Percentiles rank a stretch among this genome's conserved stretches.
Evolutionary conservation across 305 asterid genomes (phyloP).

Genomic region (Fraxinus floribunda): DNA sequence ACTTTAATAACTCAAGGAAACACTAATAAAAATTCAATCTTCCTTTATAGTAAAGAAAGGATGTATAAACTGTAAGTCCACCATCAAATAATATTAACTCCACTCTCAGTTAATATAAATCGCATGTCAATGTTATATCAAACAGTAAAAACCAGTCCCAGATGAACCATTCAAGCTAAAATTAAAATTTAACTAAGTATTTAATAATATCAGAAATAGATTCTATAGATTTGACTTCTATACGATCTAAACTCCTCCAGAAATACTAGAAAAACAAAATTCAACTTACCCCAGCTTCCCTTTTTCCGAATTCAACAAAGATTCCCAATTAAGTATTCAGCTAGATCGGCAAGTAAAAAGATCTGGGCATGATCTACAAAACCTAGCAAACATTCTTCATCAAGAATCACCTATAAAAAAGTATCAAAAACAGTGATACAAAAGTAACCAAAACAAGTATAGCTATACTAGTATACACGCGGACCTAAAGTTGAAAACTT

Average conservation of each 20-base stretch:
- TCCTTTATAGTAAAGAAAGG: conserved; percentile 4
- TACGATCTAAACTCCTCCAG: conserved; percentile 22
- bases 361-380: conserved; percentile 52
- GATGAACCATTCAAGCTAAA: conserved; percentile 30
- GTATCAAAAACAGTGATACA: conserved; percentile 18
- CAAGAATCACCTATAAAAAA: conserved; percentile 23
- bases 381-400: conserved; percentile 31
- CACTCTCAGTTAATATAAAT: conserved; percentile 18
- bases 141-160: conserved; percentile 22
- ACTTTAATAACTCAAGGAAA: conserved; percentile 20
- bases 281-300: conserved; percentile 36
- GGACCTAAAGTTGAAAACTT: conserved; percentile 23
- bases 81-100: conserved; percentile 12
- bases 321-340: conserved; percentile 21
- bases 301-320: conserved; percentile 23
- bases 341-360: conserved; percentile 37
- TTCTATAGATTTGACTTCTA: conserved; percentile 29
- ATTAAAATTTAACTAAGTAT: conserved; percentile 15
- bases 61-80: conserved; percentile 15
- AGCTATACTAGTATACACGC: conserved; percentile 11
- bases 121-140: conserved; percentile 20
- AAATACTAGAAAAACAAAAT: conserved; percentile 24
- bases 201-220: not conserved
- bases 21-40: conserved; percentile 14
- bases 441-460: conserved; percentile 20